A percentile compares a stretch with the other conserved stretches of the same genome.
Conservation (phyloP, 495 filamentous ascomycete species). For the Letharia lupina region DNA sequence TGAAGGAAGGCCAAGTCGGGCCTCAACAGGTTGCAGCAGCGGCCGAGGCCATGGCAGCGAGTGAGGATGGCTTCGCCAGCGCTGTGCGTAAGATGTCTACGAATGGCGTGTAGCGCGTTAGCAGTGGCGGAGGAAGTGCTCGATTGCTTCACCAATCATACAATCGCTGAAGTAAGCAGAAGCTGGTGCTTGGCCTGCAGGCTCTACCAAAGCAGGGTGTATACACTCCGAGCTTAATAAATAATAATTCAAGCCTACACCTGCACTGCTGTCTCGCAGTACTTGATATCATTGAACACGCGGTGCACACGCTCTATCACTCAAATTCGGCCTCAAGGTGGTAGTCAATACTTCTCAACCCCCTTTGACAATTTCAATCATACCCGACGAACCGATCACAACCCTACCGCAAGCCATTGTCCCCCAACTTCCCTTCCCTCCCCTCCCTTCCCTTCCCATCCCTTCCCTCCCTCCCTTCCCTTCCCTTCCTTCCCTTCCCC, state of each 20-base stretch:
- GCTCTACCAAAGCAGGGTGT: not conserved
- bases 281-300: too few species aligned
- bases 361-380: too few species aligned
- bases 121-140: not conserved
- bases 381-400: not conserved
- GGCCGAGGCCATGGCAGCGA: slow-evolving; percentile 40
- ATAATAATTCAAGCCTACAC: too few species aligned
- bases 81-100: not conserved
- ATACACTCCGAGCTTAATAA: not conserved
- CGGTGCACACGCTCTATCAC: too few species aligned
- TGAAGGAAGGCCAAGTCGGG: not conserved
- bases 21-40: slow-evolving; percentile 28
- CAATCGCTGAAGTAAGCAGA: not conserved
- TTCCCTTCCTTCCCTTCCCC: too few species aligned
- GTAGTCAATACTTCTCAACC: too few species aligned
- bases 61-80: slow-evolving; percentile 18
- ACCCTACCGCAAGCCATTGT: not conserved
- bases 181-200: not conserved
- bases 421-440: not conserved
- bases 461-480: too few species aligned
- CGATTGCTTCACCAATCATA: not conserved
- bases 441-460: not conserved
- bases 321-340: too few species aligned
- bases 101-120: not conserved
- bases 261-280: too few species aligned